A percentile compares a stretch with the other conserved stretches of the same genome.
Evolutionary conservation across 169 alveolate genomes (phyloP).

Genomic region (Plasmodium inui): DNA sequence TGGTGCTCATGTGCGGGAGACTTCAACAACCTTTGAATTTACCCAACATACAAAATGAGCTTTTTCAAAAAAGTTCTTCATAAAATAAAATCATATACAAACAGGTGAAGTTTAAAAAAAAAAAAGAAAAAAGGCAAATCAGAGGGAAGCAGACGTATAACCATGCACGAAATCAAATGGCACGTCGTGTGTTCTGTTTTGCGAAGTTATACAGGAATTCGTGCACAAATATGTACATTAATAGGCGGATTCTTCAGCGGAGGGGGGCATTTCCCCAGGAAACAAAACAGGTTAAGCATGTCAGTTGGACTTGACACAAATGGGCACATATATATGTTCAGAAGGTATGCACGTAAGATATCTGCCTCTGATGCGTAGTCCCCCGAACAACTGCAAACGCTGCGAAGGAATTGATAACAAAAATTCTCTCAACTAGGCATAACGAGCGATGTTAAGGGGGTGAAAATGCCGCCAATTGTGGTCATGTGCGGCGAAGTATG

Average conservation of each 20-base stretch:
- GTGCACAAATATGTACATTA: background rate
- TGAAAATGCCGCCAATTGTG: background rate
- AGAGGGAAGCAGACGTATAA: background rate
- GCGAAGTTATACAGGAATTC: background rate
- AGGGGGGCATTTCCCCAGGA: background rate
- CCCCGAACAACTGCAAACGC: background rate
- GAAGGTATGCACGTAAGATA: background rate
- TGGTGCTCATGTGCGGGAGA: background rate
- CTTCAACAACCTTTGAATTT: background rate
- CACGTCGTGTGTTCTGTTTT: background rate
- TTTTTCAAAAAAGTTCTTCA: background rate
- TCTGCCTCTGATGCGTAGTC: background rate
- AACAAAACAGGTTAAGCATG: background rate
- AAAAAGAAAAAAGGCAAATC: constrained; percentile 2
- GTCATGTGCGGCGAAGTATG: background rate
- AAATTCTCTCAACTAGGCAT: background rate
- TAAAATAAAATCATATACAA: background rate
- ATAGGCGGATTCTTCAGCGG: background rate
- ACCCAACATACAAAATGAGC: background rate
- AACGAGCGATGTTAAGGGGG: background rate
- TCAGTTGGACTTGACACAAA: background rate
- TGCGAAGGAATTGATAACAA: background rate
- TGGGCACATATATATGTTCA: background rate
- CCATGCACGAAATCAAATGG: background rate
- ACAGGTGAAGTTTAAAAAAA: background rate